A percentile compares a stretch with the other conserved stretches of the same genome.
Conservation (phyloP, 176 grass and related monocot genomes). For the Musa beccarii region DNA sequence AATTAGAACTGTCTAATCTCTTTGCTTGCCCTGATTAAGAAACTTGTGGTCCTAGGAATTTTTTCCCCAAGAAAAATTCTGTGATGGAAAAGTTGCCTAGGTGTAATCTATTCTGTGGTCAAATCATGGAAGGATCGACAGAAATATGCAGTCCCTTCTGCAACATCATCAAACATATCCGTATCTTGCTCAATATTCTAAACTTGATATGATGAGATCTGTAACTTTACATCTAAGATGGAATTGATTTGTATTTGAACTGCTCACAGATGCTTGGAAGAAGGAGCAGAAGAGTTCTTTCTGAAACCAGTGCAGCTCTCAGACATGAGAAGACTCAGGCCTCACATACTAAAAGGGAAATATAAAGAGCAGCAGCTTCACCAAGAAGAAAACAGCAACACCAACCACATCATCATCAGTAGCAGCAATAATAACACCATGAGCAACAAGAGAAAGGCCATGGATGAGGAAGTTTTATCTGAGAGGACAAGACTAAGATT, state of each 20-base stretch:
- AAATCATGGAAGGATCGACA: conserved; percentile 22
- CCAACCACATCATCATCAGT: background rate
- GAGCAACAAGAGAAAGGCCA: conserved; percentile 12
- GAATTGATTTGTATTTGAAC: background rate
- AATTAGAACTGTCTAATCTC: background rate
- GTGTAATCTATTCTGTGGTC: conserved; percentile 9
- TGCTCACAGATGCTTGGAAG: conserved; percentile 31
- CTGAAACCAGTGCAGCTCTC: conserved; percentile 29
- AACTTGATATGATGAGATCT: conserved; percentile 33
- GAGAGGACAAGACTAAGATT: conserved; percentile 10
- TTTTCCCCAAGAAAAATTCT: background rate
- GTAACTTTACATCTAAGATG: background rate
- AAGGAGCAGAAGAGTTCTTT: conserved; percentile 36
- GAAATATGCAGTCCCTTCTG: conserved; percentile 3
- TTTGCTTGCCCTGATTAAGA: background rate
- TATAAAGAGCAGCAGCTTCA: conserved; percentile 6
- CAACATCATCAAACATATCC: conserved; percentile 40
- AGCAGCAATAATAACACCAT: background rate
- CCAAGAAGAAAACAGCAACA: background rate
- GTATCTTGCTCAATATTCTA: conserved; percentile 45
- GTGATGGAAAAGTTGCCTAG: background rate
- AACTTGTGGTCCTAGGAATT: conserved; percentile 7
- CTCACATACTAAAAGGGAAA: conserved; percentile 30
- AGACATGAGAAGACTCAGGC: conserved; percentile 24
- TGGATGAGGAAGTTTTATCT: conserved; percentile 1